Evolutionary conservation across 2,329 filamentous ascomycete genomes (phyloP).

Genomic region (Magnaporthales sp.): DNA sequence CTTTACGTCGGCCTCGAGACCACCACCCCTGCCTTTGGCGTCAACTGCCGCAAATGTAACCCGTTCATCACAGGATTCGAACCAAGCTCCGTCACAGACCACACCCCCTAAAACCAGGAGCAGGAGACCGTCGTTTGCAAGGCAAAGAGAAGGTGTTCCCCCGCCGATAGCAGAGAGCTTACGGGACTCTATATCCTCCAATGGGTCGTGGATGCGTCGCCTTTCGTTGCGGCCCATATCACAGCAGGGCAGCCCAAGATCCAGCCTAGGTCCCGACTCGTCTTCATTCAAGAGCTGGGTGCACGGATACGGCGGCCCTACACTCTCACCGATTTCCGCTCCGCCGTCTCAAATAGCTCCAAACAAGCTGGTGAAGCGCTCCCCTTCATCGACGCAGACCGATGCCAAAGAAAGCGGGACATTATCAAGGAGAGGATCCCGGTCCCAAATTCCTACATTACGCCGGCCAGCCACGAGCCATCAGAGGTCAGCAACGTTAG

Average conservation of each 20-base stretch:
- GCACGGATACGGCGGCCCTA: slow-evolving; percentile 57
- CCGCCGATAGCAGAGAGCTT: slow-evolving; percentile 32
- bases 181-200: slow-evolving; percentile 51
- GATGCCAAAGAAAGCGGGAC: slow-evolving; percentile 27
- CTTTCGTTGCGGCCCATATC: slow-evolving; percentile 58
- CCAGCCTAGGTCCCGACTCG: slow-evolving; percentile 57
- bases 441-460: slow-evolving; percentile 55
- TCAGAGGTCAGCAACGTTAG: slow-evolving; percentile 63
- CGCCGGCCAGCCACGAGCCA: slow-evolving; percentile 72
- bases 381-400: slow-evolving; percentile 16
- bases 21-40: slow-evolving; percentile 21
- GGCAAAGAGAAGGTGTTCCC: slow-evolving; percentile 26
- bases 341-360: slow-evolving; percentile 41
- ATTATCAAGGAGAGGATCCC: slow-evolving; percentile 38
- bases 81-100: slow-evolving; percentile 30
- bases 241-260: slow-evolving; percentile 54
- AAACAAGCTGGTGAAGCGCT: slow-evolving; percentile 73
- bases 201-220: slow-evolving; percentile 64
- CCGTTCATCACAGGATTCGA: slow-evolving; percentile 19
- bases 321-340: slow-evolving; percentile 37
- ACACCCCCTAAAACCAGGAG: slow-evolving; percentile 28
- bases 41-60: slow-evolving; percentile 19
- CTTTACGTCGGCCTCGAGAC: slow-evolving; percentile 18
- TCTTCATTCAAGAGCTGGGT: slow-evolving; percentile 53
- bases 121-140: slow-evolving; percentile 14